These are phyloP conservation scores for Fusarium xyrophilum DNA, from an alignment of 2,329 filamentous ascomycete genomes.

Conservation along the genomic window DNA sequence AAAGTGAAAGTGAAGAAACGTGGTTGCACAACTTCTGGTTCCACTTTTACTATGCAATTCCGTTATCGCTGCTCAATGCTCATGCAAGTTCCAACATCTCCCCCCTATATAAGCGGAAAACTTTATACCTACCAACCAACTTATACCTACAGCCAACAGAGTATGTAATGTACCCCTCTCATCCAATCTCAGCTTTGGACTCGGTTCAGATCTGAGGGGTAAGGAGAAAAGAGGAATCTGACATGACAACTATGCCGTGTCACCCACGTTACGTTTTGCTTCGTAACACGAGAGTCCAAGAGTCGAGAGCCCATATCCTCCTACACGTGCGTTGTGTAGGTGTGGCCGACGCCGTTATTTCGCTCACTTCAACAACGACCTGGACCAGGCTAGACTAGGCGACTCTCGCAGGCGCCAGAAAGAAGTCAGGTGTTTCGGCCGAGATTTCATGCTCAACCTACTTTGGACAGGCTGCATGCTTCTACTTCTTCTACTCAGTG, in stretches of 20 bases:
- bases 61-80: not conserved
- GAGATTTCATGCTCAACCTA: constrained; percentile 30
- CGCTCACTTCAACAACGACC: not conserved
- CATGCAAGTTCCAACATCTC: not conserved
- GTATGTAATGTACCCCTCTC: not conserved
- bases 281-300: not conserved
- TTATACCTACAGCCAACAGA: not conserved
- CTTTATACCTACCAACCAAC: not conserved
- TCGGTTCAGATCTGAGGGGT: not conserved
- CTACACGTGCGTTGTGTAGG: not conserved
- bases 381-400: constrained; percentile 8
- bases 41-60: not conserved
- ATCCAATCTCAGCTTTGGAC: not conserved
- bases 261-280: not conserved
- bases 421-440: constrained; percentile 36
- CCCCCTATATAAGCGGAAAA: not conserved
- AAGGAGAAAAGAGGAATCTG: constrained; percentile 1
- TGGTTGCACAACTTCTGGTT: not conserved
- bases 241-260: not conserved
- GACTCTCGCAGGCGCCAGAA: constrained; percentile 10
- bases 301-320: not conserved
- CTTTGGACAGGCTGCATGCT: constrained; percentile 33
- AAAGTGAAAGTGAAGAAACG: not conserved
- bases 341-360: not conserved
- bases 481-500: constrained; percentile 18